Conservation (phyloP, 2,329 filamentous ascomycete genomes). For the Fusarium clavum region DNA sequence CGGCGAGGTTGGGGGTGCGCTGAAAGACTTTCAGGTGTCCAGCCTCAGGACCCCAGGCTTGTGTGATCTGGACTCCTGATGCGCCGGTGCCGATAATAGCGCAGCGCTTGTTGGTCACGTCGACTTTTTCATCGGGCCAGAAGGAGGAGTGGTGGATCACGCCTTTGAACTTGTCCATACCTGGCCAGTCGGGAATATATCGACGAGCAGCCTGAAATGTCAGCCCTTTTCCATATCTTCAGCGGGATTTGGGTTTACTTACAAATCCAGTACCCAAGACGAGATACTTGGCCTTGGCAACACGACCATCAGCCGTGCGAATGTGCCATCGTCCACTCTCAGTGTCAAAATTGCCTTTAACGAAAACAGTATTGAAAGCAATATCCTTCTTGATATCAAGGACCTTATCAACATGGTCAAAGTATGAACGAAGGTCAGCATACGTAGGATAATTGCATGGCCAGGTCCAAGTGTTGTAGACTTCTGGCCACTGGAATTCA, state of each 20-base stretch:
- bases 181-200: conserved; percentile 70
- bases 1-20: conserved; percentile 72
- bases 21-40: conserved; percentile 70
- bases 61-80: conserved; percentile 72
- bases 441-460: conserved; percentile 63
- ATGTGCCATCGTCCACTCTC: conserved; percentile 61
- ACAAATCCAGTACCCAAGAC: conserved; percentile 67
- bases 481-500: conserved; percentile 63
- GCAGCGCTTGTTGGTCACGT: conserved; percentile 67
- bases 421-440: conserved; percentile 66
- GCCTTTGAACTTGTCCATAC: conserved; percentile 70
- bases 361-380: conserved; percentile 67
- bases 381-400: conserved; percentile 67
- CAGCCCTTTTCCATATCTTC: no score
- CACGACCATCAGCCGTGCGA: conserved; percentile 61
- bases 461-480: conserved; percentile 69
- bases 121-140: conserved; percentile 69
- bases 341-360: conserved; percentile 63
- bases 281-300: conserved; percentile 62
- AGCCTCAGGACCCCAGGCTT: conserved; percentile 67
- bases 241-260: not conserved
- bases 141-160: conserved; percentile 69
- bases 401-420: conserved; percentile 68
- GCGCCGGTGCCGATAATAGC: conserved; percentile 74
- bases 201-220: conserved; percentile 57